Conservation (phyloP, 768 basidiomycete genomes). For the Hypsizygus marmoreus region DNA sequence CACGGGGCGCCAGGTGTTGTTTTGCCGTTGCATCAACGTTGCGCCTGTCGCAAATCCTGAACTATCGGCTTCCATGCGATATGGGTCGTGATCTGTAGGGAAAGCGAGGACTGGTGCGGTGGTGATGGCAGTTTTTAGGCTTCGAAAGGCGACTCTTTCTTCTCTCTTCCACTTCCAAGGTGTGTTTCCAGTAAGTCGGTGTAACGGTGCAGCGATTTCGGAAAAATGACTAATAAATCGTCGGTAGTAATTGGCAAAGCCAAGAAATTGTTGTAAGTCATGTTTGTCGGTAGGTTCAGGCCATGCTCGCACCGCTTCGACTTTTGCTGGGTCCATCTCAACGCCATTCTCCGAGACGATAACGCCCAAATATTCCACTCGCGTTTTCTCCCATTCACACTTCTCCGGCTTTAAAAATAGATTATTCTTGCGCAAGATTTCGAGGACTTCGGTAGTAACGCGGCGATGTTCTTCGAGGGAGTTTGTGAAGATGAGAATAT, state of each 20-base stretch:
- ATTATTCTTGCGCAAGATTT: not conserved
- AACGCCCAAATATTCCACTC: slow-evolving; percentile 27
- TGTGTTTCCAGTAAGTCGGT: slow-evolving; percentile 20
- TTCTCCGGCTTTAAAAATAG: slow-evolving; percentile 23
- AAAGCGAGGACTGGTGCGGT: slow-evolving; percentile 25
- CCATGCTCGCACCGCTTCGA: slow-evolving; percentile 24
- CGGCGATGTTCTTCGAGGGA: slow-evolving; percentile 20
- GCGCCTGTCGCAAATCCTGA: slow-evolving; percentile 31
- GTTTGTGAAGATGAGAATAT: slow-evolving; percentile 39
- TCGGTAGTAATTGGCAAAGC: slow-evolving; percentile 41
- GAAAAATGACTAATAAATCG: slow-evolving; percentile 34
- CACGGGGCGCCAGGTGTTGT: slow-evolving; percentile 35
- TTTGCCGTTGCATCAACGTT: slow-evolving; percentile 26
- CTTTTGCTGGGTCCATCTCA: slow-evolving; percentile 34
- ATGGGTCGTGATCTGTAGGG: slow-evolving; percentile 17
- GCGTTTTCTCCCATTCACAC: slow-evolving; percentile 19
- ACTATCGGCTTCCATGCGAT: slow-evolving; percentile 29
- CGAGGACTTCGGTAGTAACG: not conserved
- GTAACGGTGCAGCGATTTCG: slow-evolving; percentile 21
- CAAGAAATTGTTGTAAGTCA: slow-evolving; percentile 41
- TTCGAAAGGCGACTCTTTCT: slow-evolving; percentile 24
- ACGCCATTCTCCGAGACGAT: slow-evolving; percentile 22
- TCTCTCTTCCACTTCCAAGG: slow-evolving; percentile 21
- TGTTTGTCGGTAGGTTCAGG: slow-evolving; percentile 16
- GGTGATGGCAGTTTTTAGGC: slow-evolving; percentile 24